Conservation (phyloP, 495 filamentous ascomycete genomes). For the Trichoderma reesei region DNA sequence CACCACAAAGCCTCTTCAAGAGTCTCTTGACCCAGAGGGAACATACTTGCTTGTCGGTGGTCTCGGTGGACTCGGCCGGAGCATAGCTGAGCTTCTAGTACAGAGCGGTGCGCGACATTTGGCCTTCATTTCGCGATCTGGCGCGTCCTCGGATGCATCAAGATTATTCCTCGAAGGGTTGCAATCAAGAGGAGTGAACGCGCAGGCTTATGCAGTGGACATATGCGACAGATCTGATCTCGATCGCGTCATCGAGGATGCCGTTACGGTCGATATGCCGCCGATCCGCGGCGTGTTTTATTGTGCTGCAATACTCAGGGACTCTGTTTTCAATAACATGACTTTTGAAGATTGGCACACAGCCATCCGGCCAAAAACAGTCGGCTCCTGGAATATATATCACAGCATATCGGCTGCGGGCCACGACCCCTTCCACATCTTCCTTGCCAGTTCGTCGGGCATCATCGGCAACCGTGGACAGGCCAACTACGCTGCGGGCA, state of each 20-base stretch:
- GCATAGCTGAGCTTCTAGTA: slow-evolving; percentile 20
- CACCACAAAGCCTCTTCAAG: neutral
- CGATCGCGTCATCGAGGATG: neutral
- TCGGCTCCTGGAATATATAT: slow-evolving; percentile 35
- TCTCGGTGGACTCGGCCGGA: slow-evolving; percentile 21
- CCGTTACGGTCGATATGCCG: slow-evolving; percentile 19
- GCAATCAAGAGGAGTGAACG: slow-evolving; percentile 12
- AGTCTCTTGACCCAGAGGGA: neutral
- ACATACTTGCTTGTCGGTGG: slow-evolving; percentile 24
- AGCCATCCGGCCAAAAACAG: slow-evolving; percentile 30
- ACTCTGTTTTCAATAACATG: slow-evolving; percentile 33
- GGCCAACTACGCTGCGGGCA: slow-evolving; percentile 46
- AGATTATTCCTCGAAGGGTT: slow-evolving; percentile 22
- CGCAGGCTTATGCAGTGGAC: slow-evolving; percentile 17
- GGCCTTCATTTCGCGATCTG: slow-evolving; percentile 20
- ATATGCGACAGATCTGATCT: slow-evolving; percentile 14
- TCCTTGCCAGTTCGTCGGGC: slow-evolving; percentile 30
- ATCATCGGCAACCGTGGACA: slow-evolving; percentile 39
- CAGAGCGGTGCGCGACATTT: slow-evolving; percentile 18
- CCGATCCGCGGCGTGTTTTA: slow-evolving; percentile 34
- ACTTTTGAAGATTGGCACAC: slow-evolving; percentile 22
- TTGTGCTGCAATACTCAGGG: slow-evolving; percentile 31
- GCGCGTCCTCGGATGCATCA: slow-evolving; percentile 1
- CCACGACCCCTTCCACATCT: slow-evolving; percentile 8
- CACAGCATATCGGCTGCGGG: slow-evolving; percentile 20